phyloP scores from a whole-genome alignment of 2,329 filamentous ascomycete species.

The Pseudogymnoascus sp. region DNA sequence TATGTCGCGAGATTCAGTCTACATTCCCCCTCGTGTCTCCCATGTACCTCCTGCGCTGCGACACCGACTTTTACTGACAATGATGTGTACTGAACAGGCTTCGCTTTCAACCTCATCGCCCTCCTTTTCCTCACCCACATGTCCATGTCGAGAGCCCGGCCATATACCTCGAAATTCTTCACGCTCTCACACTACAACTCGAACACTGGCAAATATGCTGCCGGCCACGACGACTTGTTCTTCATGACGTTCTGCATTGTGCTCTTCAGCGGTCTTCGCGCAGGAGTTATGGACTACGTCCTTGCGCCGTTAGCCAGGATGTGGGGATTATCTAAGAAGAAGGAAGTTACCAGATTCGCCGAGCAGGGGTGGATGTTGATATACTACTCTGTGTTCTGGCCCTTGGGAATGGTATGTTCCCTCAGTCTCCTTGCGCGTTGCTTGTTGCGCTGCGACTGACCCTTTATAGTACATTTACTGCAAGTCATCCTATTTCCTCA shows the following conservation, averaged over 20 bases:
- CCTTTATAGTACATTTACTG: constrained; percentile 66
- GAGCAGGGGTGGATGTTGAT: constrained; percentile 90
- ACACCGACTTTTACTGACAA: background rate
- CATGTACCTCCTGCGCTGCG: background rate
- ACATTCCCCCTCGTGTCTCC: background rate
- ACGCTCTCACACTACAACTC: constrained; percentile 76
- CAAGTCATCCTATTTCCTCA: constrained; percentile 70
- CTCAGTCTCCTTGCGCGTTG: background rate
- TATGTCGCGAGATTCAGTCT: background rate
- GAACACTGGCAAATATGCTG: constrained; percentile 61
- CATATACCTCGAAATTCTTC: constrained; percentile 82
- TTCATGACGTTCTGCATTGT: constrained; percentile 74
- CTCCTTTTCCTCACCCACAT: constrained; percentile 77
- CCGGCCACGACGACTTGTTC: constrained; percentile 73
- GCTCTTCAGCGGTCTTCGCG: constrained; percentile 80
- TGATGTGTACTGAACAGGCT: constrained; percentile 46
- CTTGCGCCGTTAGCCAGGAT: constrained; percentile 69
- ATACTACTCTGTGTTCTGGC: constrained; percentile 79
- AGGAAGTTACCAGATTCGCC: constrained; percentile 75
- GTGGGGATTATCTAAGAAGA: constrained; percentile 68
- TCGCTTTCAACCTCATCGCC: constrained; percentile 79
- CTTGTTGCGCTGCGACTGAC: constrained; percentile 19
- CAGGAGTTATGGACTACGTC: constrained; percentile 79
- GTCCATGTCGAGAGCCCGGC: constrained; percentile 72
- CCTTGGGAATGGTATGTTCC: constrained; percentile 67